These are phyloP conservation scores for Lavandula angustifolia DNA, from an alignment of 257 asterid species.

Conservation along the genomic window DNA sequence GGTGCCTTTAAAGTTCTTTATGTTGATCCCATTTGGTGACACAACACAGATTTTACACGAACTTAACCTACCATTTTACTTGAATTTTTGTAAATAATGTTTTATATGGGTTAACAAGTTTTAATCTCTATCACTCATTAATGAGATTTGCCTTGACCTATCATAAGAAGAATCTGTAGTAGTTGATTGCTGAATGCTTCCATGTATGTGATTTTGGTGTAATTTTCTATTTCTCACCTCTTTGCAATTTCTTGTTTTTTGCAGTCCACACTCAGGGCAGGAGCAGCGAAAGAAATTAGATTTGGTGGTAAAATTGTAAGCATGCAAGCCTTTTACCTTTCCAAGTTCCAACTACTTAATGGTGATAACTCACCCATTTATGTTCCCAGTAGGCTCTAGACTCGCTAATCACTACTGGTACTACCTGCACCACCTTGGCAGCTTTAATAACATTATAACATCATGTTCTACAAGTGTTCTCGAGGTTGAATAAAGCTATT, in stretches of 20 bases:
- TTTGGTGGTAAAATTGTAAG: slow-evolving; percentile 84
- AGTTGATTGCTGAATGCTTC: slow-evolving; percentile 10
- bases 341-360: slow-evolving; percentile 20
- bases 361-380: slow-evolving; percentile 21
- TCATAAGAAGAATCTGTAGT: slow-evolving; percentile 8
- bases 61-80: neutral
- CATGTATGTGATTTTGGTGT: slow-evolving; percentile 16
- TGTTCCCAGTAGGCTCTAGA: neutral
- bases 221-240: slow-evolving; percentile 16
- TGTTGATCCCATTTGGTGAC: slow-evolving; percentile 8
- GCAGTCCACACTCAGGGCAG: slow-evolving; percentile 62
- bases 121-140: slow-evolving; percentile 7
- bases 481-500: slow-evolving; percentile 1
- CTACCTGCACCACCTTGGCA: slow-evolving; percentile 13
- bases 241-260: slow-evolving; percentile 15
- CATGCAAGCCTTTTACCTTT: slow-evolving; percentile 25
- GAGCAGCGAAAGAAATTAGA: slow-evolving; percentile 68
- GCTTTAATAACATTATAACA: neutral
- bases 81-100: neutral
- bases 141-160: slow-evolving; percentile 4
- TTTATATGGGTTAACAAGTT: neutral
- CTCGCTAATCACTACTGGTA: slow-evolving; percentile 10
- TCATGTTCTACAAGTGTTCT: neutral
- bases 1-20: slow-evolving; percentile 4
- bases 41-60: neutral